Percentiles rank a stretch among this genome's conserved stretches.
phyloP scores from a whole-genome alignment of 2,329 filamentous ascomycete species.

The Hypomyces perniciosus region DNA sequence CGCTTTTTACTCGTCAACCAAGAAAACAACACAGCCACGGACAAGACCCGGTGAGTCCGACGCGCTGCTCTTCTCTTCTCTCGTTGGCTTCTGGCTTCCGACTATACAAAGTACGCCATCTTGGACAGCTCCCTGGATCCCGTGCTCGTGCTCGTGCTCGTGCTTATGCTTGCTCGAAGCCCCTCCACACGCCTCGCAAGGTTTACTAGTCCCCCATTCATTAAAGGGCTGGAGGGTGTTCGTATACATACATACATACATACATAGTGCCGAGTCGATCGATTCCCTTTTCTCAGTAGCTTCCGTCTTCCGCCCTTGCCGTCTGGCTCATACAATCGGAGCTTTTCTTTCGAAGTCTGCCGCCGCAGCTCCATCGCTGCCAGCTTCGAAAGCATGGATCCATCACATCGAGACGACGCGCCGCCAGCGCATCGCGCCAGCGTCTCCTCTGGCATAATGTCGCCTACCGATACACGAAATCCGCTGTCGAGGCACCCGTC shows the following conservation, averaged over 20 bases:
- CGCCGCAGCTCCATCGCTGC: slow-evolving; percentile 7
- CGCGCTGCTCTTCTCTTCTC: background rate
- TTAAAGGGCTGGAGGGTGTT: no score
- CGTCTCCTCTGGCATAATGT: slow-evolving; percentile 34
- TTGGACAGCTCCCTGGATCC: slow-evolving; percentile 8
- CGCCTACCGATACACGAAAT: slow-evolving; percentile 45
- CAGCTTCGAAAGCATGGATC: slow-evolving; percentile 37
- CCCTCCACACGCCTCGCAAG: slow-evolving; percentile 11
- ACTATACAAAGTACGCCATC: slow-evolving; percentile 2
- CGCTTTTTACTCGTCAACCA: no score
- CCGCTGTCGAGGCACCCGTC: slow-evolving; percentile 32
- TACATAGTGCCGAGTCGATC: slow-evolving; percentile 1
- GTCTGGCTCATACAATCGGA: slow-evolving; percentile 1
- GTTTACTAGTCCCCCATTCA: slow-evolving; percentile 11
- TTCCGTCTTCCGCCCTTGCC: slow-evolving; percentile 1
- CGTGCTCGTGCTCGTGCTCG: slow-evolving; percentile 3
- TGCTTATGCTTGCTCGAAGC: background rate
- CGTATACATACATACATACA: slow-evolving; percentile 11
- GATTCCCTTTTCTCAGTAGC: slow-evolving; percentile 5
- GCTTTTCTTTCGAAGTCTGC: slow-evolving; percentile 1
- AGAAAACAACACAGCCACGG: no score
- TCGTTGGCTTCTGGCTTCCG: background rate
- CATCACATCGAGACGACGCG: slow-evolving; percentile 28
- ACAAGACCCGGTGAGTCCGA: no score
- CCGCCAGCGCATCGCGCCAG: slow-evolving; percentile 31